Evolutionary conservation across 768 basidiomycete genomes (phyloP), one percentile per base, ranked within the genome.

Genomic region (Amanita polypyramis): DNA sequence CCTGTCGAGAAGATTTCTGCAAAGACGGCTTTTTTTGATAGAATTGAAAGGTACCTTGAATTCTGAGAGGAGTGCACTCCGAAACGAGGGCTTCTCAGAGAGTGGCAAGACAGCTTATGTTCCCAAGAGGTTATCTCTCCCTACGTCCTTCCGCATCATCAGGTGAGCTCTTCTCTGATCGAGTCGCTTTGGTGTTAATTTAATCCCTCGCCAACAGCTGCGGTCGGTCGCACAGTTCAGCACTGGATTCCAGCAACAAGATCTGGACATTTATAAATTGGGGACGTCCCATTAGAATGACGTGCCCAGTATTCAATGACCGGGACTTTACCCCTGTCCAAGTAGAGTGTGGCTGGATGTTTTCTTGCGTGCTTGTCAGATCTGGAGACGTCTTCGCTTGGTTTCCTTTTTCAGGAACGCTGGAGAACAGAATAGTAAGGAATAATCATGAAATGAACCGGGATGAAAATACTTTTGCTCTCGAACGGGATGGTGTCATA

Each of bases 341-440:
- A 60, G 72, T 89, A 32, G 83, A 82, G 59, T 83, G 85, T 55
- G 90, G 91, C 36, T 93, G 91, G 91, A 51, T 57, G 11, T 87
- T 85, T 61, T 82, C 83, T n/a, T 75, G 80, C 9, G 68, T 82
- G 25, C 77, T 95, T 55, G 85, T 82, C 7, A 68, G 72, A 51
- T 69, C 73, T n/a, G 86, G 88, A 2, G 75, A 80, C 40, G 80
- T 85, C 37, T 77, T 80, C 52, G 77, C 84, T 3, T 88, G 81
- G 77, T 90, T 82, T 80, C 86, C 84, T 2, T 69, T 70, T 49
- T 59, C 62, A 4, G 78, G 74, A 2, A 53, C 55, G 5, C 68
- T 84, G 57, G 54, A 57, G 14, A 53, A 63, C 8, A 52, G 50
- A 2, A 62, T 79, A 44, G 53, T 60, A 29, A 57, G 57, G 19